Evolutionary conservation across 805 yeast genomes (phyloP), one percentile per base, ranked within the genome.

Genomic region (Naumovozyma baii): DNA sequence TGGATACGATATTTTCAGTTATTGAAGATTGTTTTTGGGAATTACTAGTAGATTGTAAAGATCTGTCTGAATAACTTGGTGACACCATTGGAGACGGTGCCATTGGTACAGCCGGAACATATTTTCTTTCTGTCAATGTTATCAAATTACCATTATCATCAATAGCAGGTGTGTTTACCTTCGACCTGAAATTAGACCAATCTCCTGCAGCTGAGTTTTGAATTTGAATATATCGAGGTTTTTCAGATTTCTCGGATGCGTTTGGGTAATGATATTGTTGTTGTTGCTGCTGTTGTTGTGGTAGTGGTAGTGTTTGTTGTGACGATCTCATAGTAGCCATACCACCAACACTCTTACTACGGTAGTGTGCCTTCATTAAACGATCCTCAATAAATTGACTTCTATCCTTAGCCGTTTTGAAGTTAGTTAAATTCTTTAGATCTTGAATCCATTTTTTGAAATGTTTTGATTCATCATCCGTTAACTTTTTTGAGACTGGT

Each of bases 361-460:
- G 42, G 20, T 29, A 37, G 14, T 51, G 58, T 8, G 52, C 48
- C 37, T 54, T 56, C 30, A 51, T 19, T 5, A 57, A 50, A 26
- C 57, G 49, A 9, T 62, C 66, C 51, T 64, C 72, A 28, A 64
- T 72, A 52, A 59, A 68, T 37, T 61, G 62, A 44, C 75, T 72
- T 57, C 86, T 69, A 26, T 70, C 72, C 28, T 63, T 53, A 33
- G 74, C 72, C 39, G 61, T 57, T 17, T 67, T 66, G 46, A 69
- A 74, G 36, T 67, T 63, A 25, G 73, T 65, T 46, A 79, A 59
- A 44, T 76, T 78, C 22, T 63, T 60, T 34, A 80, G 57, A 52
- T 78, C 81, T 20, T 66, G 68, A 28, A 64, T 59, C 85, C 85
- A 80, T 46, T 66, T 67, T 18, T 52, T 53, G 37, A 70, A 70